phyloP scores from a whole-genome alignment of 139 green algal species.

The Coelastrella sp. region DNA sequence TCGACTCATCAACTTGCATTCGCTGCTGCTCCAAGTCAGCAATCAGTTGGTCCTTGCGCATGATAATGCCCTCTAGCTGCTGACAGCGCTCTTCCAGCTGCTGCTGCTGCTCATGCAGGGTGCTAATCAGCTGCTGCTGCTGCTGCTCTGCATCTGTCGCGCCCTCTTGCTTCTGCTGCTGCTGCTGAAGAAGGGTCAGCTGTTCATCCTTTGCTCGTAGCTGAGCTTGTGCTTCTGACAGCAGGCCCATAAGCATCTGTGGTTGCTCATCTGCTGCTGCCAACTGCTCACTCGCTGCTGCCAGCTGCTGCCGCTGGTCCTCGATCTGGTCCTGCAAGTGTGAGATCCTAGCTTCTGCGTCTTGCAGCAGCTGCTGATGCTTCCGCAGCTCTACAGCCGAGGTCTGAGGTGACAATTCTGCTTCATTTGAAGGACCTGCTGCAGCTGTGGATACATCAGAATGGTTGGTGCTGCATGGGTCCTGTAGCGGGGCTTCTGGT shows the following conservation, averaged over 20 bases:
- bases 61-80: background rate
- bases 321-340: background rate
- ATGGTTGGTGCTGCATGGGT: background rate
- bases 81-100: background rate
- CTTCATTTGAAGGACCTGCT: background rate
- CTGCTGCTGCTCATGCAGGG: background rate
- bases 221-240: conserved; percentile 8
- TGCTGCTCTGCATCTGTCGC: background rate
- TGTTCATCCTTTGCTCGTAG: background rate
- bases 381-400: background rate
- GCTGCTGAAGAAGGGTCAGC: background rate
- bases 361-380: background rate
- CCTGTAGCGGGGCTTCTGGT: background rate
- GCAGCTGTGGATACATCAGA: background rate
- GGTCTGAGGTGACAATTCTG: background rate
- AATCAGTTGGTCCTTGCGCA: conserved; percentile 27
- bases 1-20: background rate
- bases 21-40: conserved; percentile 4
- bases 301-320: conserved; percentile 5
- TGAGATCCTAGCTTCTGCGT: background rate
- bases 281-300: background rate
- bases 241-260: background rate
- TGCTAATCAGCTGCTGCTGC: background rate
- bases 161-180: conserved; percentile 14
- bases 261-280: conserved; percentile 20